These are phyloP conservation scores for Paraglomus brasilianum DNA, from an alignment of 192 early-diverging fungal genomes.

Conservation along the genomic window DNA sequence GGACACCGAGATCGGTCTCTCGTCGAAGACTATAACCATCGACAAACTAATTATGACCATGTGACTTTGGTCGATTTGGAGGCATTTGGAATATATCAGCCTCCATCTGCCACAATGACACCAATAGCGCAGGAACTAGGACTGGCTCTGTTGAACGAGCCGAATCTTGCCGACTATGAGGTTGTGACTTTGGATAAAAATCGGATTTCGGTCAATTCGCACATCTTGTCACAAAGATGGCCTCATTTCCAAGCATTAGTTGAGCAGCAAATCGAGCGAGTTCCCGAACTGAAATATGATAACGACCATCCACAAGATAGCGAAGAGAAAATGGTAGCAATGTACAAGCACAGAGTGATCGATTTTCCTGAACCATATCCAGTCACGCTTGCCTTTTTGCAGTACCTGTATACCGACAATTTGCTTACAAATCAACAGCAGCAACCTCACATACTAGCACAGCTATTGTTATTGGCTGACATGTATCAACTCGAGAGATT, in stretches of 20 bases:
- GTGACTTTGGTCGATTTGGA: conserved; percentile 64
- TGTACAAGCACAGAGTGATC: conserved; percentile 39
- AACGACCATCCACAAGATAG: conserved; percentile 22
- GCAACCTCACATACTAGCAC: conserved; percentile 64
- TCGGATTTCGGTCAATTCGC: conserved; percentile 48
- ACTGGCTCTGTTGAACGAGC: conserved; percentile 44
- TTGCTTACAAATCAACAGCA: conserved; percentile 67
- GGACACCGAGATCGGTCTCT: conserved; percentile 62
- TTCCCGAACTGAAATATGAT: conserved; percentile 25
- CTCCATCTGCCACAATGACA: conserved; percentile 47
- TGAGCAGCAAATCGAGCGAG: conserved; percentile 40
- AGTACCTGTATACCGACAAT: conserved; percentile 67
- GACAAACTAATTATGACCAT: conserved; percentile 72
- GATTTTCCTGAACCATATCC: conserved; percentile 44
- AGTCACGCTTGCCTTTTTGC: conserved; percentile 60
- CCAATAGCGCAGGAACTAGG: conserved; percentile 51
- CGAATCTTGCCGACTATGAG: conserved; percentile 47
- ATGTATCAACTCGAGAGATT: conserved; percentile 60
- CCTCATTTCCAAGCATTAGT: conserved; percentile 46
- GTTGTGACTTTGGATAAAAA: conserved; percentile 43
- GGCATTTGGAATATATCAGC: conserved; percentile 62
- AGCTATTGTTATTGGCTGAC: conserved; percentile 60
- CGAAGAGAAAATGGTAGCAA: conserved; percentile 31
- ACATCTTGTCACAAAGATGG: conserved; percentile 44
- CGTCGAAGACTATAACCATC: conserved; percentile 73